These are phyloP conservation scores for Psilocybe tampanensis DNA, from an alignment of 768 basidiomycete genomes.

Conservation along the genomic window DNA sequence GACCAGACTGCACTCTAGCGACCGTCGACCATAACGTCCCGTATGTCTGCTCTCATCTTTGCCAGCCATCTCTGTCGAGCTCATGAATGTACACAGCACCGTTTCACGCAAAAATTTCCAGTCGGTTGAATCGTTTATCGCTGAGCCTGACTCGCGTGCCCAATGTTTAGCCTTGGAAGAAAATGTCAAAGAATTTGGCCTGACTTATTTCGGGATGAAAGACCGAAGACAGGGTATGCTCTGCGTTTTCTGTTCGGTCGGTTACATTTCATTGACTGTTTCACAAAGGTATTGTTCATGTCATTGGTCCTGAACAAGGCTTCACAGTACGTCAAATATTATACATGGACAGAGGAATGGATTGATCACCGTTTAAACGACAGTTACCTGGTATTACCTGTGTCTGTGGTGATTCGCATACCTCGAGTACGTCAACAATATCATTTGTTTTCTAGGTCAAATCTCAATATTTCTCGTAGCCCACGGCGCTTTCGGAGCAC, in stretches of 20 bases:
- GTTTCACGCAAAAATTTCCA: constrained; percentile 75
- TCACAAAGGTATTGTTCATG: constrained; percentile 76
- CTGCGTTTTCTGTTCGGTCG: neutral
- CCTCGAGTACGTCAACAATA: constrained; percentile 59
- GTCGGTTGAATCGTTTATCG: constrained; percentile 71
- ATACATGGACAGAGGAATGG: neutral
- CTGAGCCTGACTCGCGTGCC: constrained; percentile 82
- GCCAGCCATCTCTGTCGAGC: neutral
- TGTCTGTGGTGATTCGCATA: constrained; percentile 94
- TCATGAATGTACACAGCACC: constrained; percentile 47
- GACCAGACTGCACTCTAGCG: constrained; percentile 87
- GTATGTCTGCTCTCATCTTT: constrained; percentile 43
- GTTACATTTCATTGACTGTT: neutral
- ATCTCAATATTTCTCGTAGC: constrained; percentile 42
- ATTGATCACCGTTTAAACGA: neutral
- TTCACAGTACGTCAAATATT: constrained; percentile 63
- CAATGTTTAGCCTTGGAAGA: constrained; percentile 85
- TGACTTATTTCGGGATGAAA: constrained; percentile 91
- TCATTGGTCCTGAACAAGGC: constrained; percentile 93
- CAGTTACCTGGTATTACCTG: constrained; percentile 79
- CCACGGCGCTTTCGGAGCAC: constrained; percentile 90
- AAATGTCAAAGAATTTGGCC: constrained; percentile 88
- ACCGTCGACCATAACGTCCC: constrained; percentile 90
- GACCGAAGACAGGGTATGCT: constrained; percentile 80
- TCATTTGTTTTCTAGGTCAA: neutral